Evolutionary conservation across 441 rosid genomes (phyloP), one percentile per base, ranked within the genome.

Genomic region (Populus hybrid): DNA sequence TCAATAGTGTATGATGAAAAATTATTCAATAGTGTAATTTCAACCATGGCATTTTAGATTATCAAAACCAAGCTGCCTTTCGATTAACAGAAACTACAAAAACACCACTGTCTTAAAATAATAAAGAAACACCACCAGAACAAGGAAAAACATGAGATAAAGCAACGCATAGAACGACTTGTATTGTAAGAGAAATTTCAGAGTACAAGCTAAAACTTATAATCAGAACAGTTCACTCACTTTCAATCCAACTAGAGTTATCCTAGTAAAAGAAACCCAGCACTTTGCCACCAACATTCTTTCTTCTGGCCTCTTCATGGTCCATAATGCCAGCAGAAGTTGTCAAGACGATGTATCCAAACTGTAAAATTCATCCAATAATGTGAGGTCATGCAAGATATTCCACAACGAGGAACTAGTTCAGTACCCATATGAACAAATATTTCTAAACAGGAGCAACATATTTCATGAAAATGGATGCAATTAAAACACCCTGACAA

Each of bases 261-360:
- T 12, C 66, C 66, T 61, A 69, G 42, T 69, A 69, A 20, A 69
- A 69, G 42, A 69, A 69, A 69, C 72, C 72, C 14, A 69, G 72
- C 23, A 88, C 89, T 80, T 86, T 88, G 67, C 90, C 89, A 35
- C 90, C 89, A 8, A 86, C 88, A 65, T 84, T 88, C 81, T 86
- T 88, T 65, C 89, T 85, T 77, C 86, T 82, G 2, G 88, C 89
- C 79, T 87, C 89, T 77, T 87, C 89, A 75, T 87, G 88, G 71
- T 87, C 89, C 89, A 87, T 87, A 67, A 87, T 87, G 63, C 89
- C 89, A 30, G 89, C 87, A 50, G 89, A 87, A 34, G 89, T 87
- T 61, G 89, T 87, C 79, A 87, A 36, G 69, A 85, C 89, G 16
- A 68, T 87, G 74, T 87, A 85, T 26, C 88, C 86, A 70, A 85